These are phyloP conservation scores for Zoysia matrella DNA, from an alignment of 202 grass and related monocot species.

Conservation along the genomic window DNA sequence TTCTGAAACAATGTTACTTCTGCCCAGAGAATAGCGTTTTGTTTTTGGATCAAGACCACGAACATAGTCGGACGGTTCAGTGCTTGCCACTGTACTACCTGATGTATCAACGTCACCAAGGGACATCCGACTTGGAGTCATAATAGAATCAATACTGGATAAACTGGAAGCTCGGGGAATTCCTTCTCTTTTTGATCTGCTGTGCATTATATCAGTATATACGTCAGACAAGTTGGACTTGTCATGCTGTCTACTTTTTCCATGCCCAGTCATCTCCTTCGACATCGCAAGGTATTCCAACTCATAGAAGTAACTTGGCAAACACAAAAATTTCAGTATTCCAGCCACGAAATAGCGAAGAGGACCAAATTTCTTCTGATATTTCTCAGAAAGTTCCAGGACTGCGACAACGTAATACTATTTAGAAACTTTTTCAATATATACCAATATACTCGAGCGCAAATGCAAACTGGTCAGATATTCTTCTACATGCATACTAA, in stretches of 20 bases:
- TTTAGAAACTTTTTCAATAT: conserved; percentile 18
- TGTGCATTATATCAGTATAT: conserved; percentile 69
- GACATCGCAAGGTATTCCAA: conserved; percentile 86
- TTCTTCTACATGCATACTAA: not conserved
- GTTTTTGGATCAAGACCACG: conserved; percentile 87
- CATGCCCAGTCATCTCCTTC: conserved; percentile 40
- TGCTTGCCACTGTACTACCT: conserved; percentile 67
- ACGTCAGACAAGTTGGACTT: conserved; percentile 56
- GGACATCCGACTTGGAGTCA: conserved; percentile 81
- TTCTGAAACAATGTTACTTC: conserved; percentile 84
- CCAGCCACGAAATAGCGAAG: conserved; percentile 97
- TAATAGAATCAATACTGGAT: conserved; percentile 97
- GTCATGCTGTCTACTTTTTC: conserved; percentile 54
- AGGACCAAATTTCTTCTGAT: conserved; percentile 91
- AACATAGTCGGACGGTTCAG: conserved; percentile 89
- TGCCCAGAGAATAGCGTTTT: conserved; percentile 78
- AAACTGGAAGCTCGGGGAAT: conserved; percentile 84
- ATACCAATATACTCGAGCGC: not conserved
- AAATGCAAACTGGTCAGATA: conserved; percentile 23
- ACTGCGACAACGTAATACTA: conserved; percentile 61
- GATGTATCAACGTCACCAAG: conserved; percentile 62
- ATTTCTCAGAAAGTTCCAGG: conserved; percentile 95
- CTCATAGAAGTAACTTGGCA: conserved; percentile 93
- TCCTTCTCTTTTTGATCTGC: conserved; percentile 84
- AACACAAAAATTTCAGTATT: conserved; percentile 89